Base-by-base conservation (phyloP, 1,284 basidiomycete species). In the Mycosarcoma maydis region DNA sequence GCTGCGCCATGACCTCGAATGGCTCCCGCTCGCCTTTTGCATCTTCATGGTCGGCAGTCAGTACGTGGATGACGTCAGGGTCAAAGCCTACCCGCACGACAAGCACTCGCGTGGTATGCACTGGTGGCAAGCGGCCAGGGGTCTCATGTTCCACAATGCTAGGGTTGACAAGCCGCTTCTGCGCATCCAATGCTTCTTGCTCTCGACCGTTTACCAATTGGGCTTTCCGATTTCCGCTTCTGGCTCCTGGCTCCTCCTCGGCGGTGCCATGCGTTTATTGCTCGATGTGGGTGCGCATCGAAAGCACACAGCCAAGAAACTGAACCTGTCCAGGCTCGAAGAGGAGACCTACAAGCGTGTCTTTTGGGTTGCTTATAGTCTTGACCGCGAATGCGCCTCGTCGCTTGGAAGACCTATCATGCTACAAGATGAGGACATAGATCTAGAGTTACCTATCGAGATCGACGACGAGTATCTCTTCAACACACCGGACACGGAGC, bases 361-460 rank as follows among this genome's bases (percentile, higher is more conserved):
- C 20, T 78, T 75, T 29, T 78, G 76, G 76, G 58, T 66, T 3
- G 59, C 66, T 11, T 78, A 78, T 52, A 55, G 60, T 37, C 47
- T 75, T 2, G 76, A 78, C 39, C 75, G 75, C 22, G 73, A 72
- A 48, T 24, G 52, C 20, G 55, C 62, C 17, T 40, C 73, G 1
- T 49, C 41, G 8, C 47, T 78, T 11, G 77, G 77, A 4, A 42
- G 77, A 20, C 77, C 77, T 4, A 55, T 76, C 43, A 66, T 71
- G 51, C 51, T 77, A 14, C 72, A 77, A 27, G 77, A 77, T 38
- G 77, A 77, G 27, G 75, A 78, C 38, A 74, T 78, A 17, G 77
- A 78, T 36, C 43, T 77, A 5, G 75, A 72, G 19, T 52, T 65
- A 3, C 75, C 76, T 6, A 23, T 76, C 33, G 67, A 69, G 39